Conservation (phyloP, 805 yeast species). For the Ogataea ganodermae region DNA sequence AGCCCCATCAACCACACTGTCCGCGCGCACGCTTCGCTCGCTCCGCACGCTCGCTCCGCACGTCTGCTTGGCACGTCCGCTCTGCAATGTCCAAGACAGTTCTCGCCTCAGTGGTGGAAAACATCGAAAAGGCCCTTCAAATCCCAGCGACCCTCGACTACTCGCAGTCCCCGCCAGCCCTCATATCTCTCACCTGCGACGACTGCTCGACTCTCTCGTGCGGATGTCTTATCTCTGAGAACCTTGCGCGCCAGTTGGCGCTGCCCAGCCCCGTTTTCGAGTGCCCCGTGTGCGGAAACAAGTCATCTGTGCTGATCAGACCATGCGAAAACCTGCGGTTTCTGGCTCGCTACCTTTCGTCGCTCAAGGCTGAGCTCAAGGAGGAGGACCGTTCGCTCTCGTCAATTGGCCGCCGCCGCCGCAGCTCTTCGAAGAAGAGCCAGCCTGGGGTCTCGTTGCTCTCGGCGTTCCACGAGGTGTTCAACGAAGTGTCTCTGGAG, state of each 20-base stretch:
- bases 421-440: slow-evolving; percentile 10
- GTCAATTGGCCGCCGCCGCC: slow-evolving; percentile 9
- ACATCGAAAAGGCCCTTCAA: slow-evolving; percentile 21
- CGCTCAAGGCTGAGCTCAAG: slow-evolving; percentile 15
- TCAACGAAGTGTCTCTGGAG: slow-evolving; percentile 30
- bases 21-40: no score
- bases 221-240: slow-evolving; percentile 43
- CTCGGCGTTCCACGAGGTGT: slow-evolving; percentile 39
- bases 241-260: slow-evolving; percentile 27
- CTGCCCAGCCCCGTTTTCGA: slow-evolving; percentile 22
- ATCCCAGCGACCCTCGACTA: slow-evolving; percentile 29
- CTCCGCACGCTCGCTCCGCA: no score
- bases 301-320: slow-evolving; percentile 27
- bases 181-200: slow-evolving; percentile 24
- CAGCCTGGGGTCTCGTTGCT: slow-evolving; percentile 30
- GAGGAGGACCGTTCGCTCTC: slow-evolving; percentile 12
- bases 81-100: not conserved
- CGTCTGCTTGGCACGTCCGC: not conserved
- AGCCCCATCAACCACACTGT: no score
- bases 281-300: slow-evolving; percentile 41
- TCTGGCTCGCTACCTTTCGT: slow-evolving; percentile 19
- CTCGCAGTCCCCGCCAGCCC: slow-evolving; percentile 23
- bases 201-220: slow-evolving; percentile 40
- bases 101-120: slow-evolving; percentile 13
- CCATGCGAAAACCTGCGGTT: slow-evolving; percentile 39